Percentiles rank a stretch among this genome's conserved stretches.
Evolutionary conservation across 768 basidiomycete genomes (phyloP).

Genomic region (Imleria badia): DNA sequence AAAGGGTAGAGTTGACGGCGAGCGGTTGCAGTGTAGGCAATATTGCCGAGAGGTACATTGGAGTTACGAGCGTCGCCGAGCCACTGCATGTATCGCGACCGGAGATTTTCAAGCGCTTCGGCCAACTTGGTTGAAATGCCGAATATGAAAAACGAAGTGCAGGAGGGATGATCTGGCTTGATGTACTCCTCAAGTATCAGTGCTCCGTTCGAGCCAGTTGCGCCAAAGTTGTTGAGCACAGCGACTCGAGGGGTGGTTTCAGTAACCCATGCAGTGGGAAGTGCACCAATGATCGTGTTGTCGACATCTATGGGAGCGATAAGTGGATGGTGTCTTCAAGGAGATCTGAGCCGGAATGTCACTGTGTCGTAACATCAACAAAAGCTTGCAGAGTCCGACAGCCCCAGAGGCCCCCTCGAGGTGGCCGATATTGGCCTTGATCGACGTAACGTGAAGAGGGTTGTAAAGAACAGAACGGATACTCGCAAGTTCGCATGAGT

Average conservation of each 20-base stretch:
- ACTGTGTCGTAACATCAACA: conserved; percentile 64
- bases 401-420: conserved; percentile 75
- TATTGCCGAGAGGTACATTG: conserved; percentile 40
- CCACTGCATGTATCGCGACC: conserved; percentile 47
- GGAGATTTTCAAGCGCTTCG: conserved; percentile 46
- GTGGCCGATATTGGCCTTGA: conserved; percentile 77
- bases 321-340: conserved; percentile 51
- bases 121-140: conserved; percentile 63
- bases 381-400: conserved; percentile 66
- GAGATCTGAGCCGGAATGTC: conserved; percentile 63
- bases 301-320: conserved; percentile 49
- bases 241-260: conserved; percentile 45
- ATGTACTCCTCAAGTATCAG: conserved; percentile 57
- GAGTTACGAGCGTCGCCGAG: conserved; percentile 34
- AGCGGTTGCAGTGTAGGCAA: conserved; percentile 69
- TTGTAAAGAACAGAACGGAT: conserved; percentile 58
- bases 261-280: conserved; percentile 42
- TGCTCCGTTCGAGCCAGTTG: conserved; percentile 68
- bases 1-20: conserved; percentile 56
- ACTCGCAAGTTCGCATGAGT: conserved; percentile 62
- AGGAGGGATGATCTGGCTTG: background rate
- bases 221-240: conserved; percentile 74
- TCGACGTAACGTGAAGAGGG: conserved; percentile 62
- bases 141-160: conserved; percentile 40
- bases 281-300: conserved; percentile 47